Percentiles rank a stretch among this genome's conserved stretches.
These are phyloP conservation scores for Auricularia sp. DNA, from an alignment of 768 basidiomycete species.

Conservation along the genomic window DNA sequence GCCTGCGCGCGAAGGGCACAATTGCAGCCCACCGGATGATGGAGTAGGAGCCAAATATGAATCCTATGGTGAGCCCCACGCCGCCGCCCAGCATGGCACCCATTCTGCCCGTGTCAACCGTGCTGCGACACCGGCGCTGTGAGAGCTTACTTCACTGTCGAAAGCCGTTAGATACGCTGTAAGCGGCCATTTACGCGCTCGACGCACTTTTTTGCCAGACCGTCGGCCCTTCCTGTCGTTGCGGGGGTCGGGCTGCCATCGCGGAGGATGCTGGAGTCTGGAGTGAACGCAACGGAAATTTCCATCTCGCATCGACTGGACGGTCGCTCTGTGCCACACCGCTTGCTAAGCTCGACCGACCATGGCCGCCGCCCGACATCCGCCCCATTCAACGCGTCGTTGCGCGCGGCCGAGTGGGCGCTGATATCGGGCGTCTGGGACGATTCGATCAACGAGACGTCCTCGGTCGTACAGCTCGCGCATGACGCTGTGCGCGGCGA, in stretches of 20 bases:
- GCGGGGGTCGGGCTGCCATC: neutral
- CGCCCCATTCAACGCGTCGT: neutral
- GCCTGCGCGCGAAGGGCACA: conserved; percentile 1
- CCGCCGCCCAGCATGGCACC: conserved; percentile 87
- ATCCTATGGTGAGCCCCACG: conserved; percentile 93
- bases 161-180: neutral
- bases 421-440: conserved; percentile 5
- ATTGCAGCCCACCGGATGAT: conserved; percentile 63
- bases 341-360: neutral
- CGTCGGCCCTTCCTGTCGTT: neutral
- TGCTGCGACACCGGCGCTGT: neutral
- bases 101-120: conserved; percentile 43
- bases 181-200: neutral
- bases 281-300: neutral
- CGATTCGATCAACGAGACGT: neutral
- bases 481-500: conserved; percentile 22
- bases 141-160: neutral
- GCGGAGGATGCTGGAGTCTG: neutral
- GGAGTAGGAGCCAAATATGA: conserved; percentile 91
- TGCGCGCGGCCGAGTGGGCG: neutral
- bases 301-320: neutral
- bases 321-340: neutral
- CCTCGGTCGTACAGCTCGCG: conserved; percentile 12
- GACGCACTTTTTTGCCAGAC: neutral
- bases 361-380: neutral